A percentile compares a stretch with the other conserved stretches of the same genome.
Conservation (phyloP, 192 early-diverging fungal species). For the Backusella westeae region DNA sequence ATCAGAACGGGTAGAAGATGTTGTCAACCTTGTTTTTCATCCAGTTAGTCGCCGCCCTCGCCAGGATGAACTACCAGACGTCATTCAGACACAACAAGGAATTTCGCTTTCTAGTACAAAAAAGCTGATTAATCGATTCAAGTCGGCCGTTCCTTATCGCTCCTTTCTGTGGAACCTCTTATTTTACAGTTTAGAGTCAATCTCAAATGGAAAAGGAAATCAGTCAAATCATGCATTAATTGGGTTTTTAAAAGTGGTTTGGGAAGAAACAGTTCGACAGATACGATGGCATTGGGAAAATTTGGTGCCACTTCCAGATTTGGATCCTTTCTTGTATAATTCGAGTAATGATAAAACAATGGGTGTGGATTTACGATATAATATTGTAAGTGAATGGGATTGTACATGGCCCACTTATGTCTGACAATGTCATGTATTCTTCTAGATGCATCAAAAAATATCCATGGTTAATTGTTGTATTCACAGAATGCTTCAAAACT, state of each 20-base stretch:
- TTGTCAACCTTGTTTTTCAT: constrained; percentile 42
- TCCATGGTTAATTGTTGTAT: constrained; percentile 84
- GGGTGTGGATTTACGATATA: constrained; percentile 62
- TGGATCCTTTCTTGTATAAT: constrained; percentile 25
- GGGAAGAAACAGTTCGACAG: constrained; percentile 61
- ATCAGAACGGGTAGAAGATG: constrained; percentile 47
- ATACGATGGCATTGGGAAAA: constrained; percentile 68
- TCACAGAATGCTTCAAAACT: constrained; percentile 34
- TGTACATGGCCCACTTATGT: neutral
- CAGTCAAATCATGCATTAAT: constrained; percentile 34
- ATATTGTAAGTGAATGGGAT: constrained; percentile 38
- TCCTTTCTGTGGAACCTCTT: constrained; percentile 57
- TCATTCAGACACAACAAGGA: neutral
- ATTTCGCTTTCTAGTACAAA: constrained; percentile 31
- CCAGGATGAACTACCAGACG: neutral
- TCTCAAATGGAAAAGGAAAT: constrained; percentile 31
- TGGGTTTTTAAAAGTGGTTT: constrained; percentile 61
- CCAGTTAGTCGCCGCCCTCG: neutral
- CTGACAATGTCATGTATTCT: neutral
- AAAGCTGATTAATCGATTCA: constrained; percentile 41
- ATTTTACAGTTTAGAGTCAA: constrained; percentile 40
- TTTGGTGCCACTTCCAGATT: constrained; percentile 48
- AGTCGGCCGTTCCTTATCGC: constrained; percentile 41
- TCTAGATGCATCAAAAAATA: constrained; percentile 65
- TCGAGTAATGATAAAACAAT: constrained; percentile 13